phyloP scores from a whole-genome alignment of 1,139 yeast genomes.

The Geotrichum klebahnii region DNA sequence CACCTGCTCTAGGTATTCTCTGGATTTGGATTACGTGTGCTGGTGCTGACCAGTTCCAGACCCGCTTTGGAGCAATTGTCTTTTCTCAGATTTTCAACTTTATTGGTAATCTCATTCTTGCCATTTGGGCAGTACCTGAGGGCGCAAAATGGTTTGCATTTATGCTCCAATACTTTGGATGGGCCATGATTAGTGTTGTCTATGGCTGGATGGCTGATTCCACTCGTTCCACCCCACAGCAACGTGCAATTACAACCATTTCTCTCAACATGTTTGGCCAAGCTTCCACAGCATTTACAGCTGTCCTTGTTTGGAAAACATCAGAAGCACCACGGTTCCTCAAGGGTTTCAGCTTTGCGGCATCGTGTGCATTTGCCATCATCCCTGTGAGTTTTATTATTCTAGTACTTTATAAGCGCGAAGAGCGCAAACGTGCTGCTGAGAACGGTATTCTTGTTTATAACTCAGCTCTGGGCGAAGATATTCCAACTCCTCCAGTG shows the following conservation, averaged over 20 bases:
- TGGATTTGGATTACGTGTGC: slow-evolving; percentile 47
- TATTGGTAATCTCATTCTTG: slow-evolving; percentile 45
- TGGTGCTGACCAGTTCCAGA: slow-evolving; percentile 50
- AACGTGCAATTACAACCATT: slow-evolving; percentile 43
- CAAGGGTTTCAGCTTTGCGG: slow-evolving; percentile 53
- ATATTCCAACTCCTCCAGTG: slow-evolving; percentile 9
- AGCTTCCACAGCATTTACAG: slow-evolving; percentile 27
- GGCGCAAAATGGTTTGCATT: slow-evolving; percentile 50
- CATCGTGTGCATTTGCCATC: slow-evolving; percentile 50
- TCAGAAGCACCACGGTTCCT: slow-evolving; percentile 50
- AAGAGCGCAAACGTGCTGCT: slow-evolving; percentile 50
- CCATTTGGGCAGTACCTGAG: slow-evolving; percentile 47
- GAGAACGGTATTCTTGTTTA: slow-evolving; percentile 45
- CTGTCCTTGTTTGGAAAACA: slow-evolving; percentile 45
- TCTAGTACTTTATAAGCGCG: slow-evolving; percentile 54
- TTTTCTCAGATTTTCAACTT: slow-evolving; percentile 51
- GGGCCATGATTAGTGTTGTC: slow-evolving; percentile 44
- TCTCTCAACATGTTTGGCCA: slow-evolving; percentile 43
- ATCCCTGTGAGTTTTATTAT: slow-evolving; percentile 47
- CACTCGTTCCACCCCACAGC: slow-evolving; percentile 34
- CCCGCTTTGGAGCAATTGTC: slow-evolving; percentile 55
- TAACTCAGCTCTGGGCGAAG: slow-evolving; percentile 20
- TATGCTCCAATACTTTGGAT: slow-evolving; percentile 45
- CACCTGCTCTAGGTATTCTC: slow-evolving; percentile 52
- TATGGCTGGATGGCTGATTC: slow-evolving; percentile 30